phyloP scores from a whole-genome alignment of 148 eudicot species.

The Agrostemma githago region DNA sequence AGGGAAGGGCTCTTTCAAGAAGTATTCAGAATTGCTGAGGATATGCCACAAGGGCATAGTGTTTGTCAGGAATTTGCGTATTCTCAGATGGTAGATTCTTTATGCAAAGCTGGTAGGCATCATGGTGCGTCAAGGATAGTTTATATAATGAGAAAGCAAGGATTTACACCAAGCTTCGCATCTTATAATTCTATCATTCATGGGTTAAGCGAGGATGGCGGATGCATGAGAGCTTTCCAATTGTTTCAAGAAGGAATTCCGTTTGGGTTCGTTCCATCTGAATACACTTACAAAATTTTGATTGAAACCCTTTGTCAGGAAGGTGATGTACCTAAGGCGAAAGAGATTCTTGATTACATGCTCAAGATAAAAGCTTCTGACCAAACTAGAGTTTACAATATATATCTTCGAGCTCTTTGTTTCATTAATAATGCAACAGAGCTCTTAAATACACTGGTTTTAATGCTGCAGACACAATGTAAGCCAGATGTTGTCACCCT shows the following conservation, averaged over 20 bases:
- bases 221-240: constrained; percentile 88
- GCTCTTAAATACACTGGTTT: constrained; percentile 61
- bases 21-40: constrained; percentile 64
- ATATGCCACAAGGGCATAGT: constrained; percentile 59
- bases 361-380: constrained; percentile 41
- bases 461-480: constrained; percentile 61
- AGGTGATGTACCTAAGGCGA: constrained; percentile 53
- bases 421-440: constrained; percentile 50
- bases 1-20: constrained; percentile 54
- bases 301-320: constrained; percentile 69
- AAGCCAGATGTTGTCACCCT: constrained; percentile 72
- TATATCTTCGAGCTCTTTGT: constrained; percentile 73
- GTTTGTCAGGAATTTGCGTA: constrained; percentile 61
- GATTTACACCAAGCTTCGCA: constrained; percentile 50
- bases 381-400: constrained; percentile 63
- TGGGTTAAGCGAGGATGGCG: constrained; percentile 61
- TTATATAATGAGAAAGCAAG: constrained; percentile 76
- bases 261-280: constrained; percentile 72
- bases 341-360: constrained; percentile 52
- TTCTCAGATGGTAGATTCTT: constrained; percentile 69
- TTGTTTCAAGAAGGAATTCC: constrained; percentile 69
- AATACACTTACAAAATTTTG: constrained; percentile 59
- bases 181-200: constrained; percentile 75
- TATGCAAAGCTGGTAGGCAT: constrained; percentile 55
- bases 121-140: constrained; percentile 83